Evolutionary conservation across 1,139 yeast species (phyloP), one percentile per base, ranked within the genome.

Genomic region (Lodderomyces oxycetoniae): DNA sequence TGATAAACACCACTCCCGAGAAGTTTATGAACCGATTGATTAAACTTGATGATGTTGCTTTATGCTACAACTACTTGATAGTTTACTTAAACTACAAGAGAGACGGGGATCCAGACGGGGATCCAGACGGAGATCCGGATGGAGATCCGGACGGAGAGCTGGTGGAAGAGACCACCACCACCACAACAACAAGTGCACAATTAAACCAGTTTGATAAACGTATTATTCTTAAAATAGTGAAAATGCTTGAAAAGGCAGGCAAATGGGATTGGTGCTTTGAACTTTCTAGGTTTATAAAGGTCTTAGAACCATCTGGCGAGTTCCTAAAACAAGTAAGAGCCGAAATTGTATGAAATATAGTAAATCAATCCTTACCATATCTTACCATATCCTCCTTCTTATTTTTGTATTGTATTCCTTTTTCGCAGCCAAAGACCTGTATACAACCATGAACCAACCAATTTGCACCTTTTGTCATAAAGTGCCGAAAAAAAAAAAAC

Each of bases 241-340:
- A 47, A 26, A 55, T 64, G 60, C 49, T 68, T 13, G 61, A 53
- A 26, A 43, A 44, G 9, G 51, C 59, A 5, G 45, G 53, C 23
- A 57, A 55, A 38, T 68, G 71, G 71, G 71, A 67, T 34, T 63
- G 68, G 62, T 65, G 71, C 37, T 65, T 63, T 46, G 74, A 68
- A 40, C 53, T 68, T 26, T 67, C 74, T 45, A 55, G 74, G 20
- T 68, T 66, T 40, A 57, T 67, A 28, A 67, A 67, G 43, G 43
- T 68, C 12, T 49, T 68, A 27, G 71, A 67, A 35, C 73, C 73
- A 1, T 48, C 60, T 7, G 61, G 67, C 16, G 53, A 49, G 23
- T 47, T 65, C 10, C 48, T 63, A 15, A 42, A 39, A 22, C 32
- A 34, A 17, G 48, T 55, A 14, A 40, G 49, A 29, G 33, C 35